Conservation (phyloP, 2,329 filamentous ascomycete genomes). For the Trichoderma gracile region DNA sequence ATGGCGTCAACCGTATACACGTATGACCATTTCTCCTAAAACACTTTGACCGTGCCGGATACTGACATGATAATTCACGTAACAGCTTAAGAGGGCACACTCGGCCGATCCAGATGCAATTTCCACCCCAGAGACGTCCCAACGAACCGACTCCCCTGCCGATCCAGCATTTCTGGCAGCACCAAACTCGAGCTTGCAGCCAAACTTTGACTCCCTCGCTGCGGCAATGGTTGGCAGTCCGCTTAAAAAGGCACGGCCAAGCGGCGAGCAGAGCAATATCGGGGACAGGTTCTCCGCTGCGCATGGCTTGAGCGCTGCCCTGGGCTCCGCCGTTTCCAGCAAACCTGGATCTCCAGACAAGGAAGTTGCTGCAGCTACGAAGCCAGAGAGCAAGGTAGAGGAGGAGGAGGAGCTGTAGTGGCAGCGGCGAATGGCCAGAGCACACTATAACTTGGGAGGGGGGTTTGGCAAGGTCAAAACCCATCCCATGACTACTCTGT, state of each 20-base stretch:
- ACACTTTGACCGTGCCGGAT: not conserved
- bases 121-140: slow-evolving; percentile 38
- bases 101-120: slow-evolving; percentile 66
- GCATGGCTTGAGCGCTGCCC: slow-evolving; percentile 41
- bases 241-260: slow-evolving; percentile 73
- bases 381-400: slow-evolving; percentile 33
- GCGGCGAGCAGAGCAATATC: slow-evolving; percentile 40
- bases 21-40: slow-evolving; percentile 50
- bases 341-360: slow-evolving; percentile 30
- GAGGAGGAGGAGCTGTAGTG: slow-evolving; percentile 46
- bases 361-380: slow-evolving; percentile 30
- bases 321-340: slow-evolving; percentile 37
- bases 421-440: not conserved
- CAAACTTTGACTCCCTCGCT: slow-evolving; percentile 38
- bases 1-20: slow-evolving; percentile 79
- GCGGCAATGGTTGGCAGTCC: slow-evolving; percentile 63
- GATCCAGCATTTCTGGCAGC: slow-evolving; percentile 24
- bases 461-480: not conserved
- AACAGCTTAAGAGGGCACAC: slow-evolving; percentile 76
- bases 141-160: slow-evolving; percentile 43
- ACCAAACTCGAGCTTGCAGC: slow-evolving; percentile 33
- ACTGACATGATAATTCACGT: slow-evolving; percentile 22
- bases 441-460: slow-evolving; percentile 4
- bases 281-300: slow-evolving; percentile 34
- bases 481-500: slow-evolving; percentile 8